Evolutionary conservation across 1,284 basidiomycete species (phyloP).

Genomic region (Cryptococcus sp.): DNA sequence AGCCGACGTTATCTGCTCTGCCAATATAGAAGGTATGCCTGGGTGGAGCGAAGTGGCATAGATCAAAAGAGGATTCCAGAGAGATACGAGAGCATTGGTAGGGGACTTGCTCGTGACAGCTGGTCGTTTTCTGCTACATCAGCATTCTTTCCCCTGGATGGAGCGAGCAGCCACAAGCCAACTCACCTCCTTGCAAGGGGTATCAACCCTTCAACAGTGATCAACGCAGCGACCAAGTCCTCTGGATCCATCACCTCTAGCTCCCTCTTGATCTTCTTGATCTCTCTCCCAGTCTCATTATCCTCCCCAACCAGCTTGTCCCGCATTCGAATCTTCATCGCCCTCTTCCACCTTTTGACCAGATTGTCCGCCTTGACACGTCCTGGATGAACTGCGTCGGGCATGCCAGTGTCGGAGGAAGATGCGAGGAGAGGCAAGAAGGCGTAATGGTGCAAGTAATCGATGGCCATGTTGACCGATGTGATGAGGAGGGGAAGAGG

Average conservation of each 20-base stretch:
- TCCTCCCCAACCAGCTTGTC: slow-evolving; percentile 70
- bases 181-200: slow-evolving; percentile 72
- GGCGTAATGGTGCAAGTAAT: slow-evolving; percentile 62
- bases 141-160: too few relatives aligned
- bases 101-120: slow-evolving; percentile 51
- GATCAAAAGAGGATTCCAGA: slow-evolving; percentile 67
- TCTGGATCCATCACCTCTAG: slow-evolving; percentile 53
- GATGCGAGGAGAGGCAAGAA: slow-evolving; percentile 62
- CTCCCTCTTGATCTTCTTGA: slow-evolving; percentile 33
- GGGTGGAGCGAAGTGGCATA: slow-evolving; percentile 58
- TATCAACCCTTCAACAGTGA: slow-evolving; percentile 63
- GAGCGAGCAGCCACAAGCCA: too few relatives aligned
- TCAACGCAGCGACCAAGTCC: slow-evolving; percentile 60
- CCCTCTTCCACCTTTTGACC: slow-evolving; percentile 39
- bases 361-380: slow-evolving; percentile 51
- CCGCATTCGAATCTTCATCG: slow-evolving; percentile 37
- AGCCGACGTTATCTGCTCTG: slow-evolving; percentile 51
- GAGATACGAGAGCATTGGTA: slow-evolving; percentile 52
- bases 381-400: slow-evolving; percentile 53
- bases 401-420: slow-evolving; percentile 51
- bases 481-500: slow-evolving; percentile 72
- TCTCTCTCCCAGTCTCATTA: slow-evolving; percentile 50
- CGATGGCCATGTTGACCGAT: slow-evolving; percentile 62
- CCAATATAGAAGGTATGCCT: slow-evolving; percentile 54
- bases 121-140: slow-evolving; percentile 47